Evolutionary conservation across 345 rosid genomes (phyloP), one percentile per base, ranked within the genome.

Genomic region (Ricinus communis): DNA sequence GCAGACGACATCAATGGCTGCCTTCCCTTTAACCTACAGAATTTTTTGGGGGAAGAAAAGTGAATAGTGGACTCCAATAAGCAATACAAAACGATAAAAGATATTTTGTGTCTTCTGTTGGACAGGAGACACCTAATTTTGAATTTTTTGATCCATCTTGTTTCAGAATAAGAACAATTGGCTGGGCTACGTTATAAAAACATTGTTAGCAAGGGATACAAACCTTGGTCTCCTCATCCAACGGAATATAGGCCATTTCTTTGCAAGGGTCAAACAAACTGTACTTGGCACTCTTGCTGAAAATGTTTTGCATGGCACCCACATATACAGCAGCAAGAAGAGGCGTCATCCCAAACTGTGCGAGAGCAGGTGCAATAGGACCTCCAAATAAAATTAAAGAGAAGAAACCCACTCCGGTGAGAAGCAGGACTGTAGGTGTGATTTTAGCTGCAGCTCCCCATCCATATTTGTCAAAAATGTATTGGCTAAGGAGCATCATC

Each of bases 271-370:
- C 99, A 51, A 95, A 95, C 82, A 95, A 87, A 75, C 96, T 94
- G 90, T 94, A 94, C 76, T 94, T 94, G 79, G 98, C 98, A 33
- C 98, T 94, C 93, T 94, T 94, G 87, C 98, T 95, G 96, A 95
- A 95, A 79, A 95, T 95, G 77, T 95, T 95, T 84, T 95, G 99
- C 83, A 95, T 33, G 43, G 99, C 99, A 62, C 99, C 99, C 41
- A 95, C 97, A 5, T 89, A 95, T 36, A 95, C 99, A 10, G 99
- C 97, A 14, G 99, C 97, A 45, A 95, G 96, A 79, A 95, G 90
- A 30, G 99, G 97, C 67, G 96, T 92, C 93, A 95, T 80, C 69
- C 99, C 99, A 5, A 89, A 87, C 74, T 83, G 81, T 27, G 90
- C 84, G 40, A 95, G 87, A 10, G 85, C 49, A 22, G 96, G 97